These are phyloP conservation scores for Macrocybe gigantea DNA, from an alignment of 768 basidiomycete genomes.

Conservation along the genomic window DNA sequence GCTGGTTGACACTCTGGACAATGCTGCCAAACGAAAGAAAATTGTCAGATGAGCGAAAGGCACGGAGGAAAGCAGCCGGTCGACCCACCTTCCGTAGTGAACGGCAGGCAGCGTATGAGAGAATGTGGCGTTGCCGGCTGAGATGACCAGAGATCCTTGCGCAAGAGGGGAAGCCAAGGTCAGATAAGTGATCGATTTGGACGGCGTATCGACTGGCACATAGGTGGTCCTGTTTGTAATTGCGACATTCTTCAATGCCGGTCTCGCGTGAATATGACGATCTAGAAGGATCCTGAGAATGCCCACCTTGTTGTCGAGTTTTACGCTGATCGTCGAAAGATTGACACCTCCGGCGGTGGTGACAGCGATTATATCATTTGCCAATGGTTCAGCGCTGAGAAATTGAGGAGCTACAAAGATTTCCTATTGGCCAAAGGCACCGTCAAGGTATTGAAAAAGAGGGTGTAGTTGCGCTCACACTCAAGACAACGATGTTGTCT, in stretches of 20 bases:
- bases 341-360: constrained; percentile 44
- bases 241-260: constrained; percentile 20
- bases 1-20: constrained; percentile 24
- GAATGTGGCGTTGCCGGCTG: constrained; percentile 34
- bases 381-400: constrained; percentile 46
- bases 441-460: neutral
- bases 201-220: constrained; percentile 38
- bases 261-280: neutral
- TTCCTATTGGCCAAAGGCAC: constrained; percentile 14
- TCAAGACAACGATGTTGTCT: constrained; percentile 42
- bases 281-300: neutral
- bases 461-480: constrained; percentile 16
- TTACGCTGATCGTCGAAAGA: constrained; percentile 29
- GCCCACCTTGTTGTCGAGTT: constrained; percentile 32
- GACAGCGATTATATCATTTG: constrained; percentile 40
- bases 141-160: constrained; percentile 36
- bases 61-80: neutral
- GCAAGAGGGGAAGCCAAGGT: constrained; percentile 31
- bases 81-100: constrained; percentile 31
- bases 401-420: constrained; percentile 42
- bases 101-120: constrained; percentile 35
- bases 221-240: constrained; percentile 31
- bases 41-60: neutral
- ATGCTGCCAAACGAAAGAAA: constrained; percentile 17
- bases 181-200: constrained; percentile 44